phyloP scores from a whole-genome alignment of 2,329 filamentous ascomycete genomes.

The Sclerotinia spermophila region DNA sequence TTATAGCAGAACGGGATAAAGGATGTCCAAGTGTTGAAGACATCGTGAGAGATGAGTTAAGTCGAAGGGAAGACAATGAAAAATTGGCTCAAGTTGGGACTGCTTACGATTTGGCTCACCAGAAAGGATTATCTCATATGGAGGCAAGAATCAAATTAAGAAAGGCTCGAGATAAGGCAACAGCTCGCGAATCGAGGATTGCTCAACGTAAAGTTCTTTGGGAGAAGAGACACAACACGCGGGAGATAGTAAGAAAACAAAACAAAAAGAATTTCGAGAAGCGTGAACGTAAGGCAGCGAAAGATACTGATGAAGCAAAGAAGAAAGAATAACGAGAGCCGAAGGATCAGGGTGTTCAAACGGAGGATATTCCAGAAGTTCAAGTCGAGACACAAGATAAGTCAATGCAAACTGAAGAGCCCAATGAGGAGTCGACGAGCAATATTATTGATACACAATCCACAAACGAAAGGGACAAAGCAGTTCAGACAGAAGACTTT shows the following conservation, averaged over 20 bases:
- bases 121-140: slow-evolving; percentile 52
- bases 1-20: slow-evolving; percentile 49
- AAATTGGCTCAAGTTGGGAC: slow-evolving; percentile 57
- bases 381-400: slow-evolving; percentile 26
- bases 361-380: slow-evolving; percentile 25
- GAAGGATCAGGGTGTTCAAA: slow-evolving; percentile 31
- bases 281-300: slow-evolving; percentile 38
- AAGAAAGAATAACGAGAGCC: slow-evolving; percentile 39
- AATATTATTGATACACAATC: not conserved
- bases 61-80: slow-evolving; percentile 49
- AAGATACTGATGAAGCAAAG: slow-evolving; percentile 43
- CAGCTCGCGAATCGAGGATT: slow-evolving; percentile 42
- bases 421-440: not conserved
- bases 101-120: slow-evolving; percentile 58
- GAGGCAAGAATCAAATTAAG: slow-evolving; percentile 47
- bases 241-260: slow-evolving; percentile 41
- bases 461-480: slow-evolving; percentile 29
- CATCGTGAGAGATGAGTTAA: slow-evolving; percentile 51
- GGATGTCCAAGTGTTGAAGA: slow-evolving; percentile 49
- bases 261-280: slow-evolving; percentile 42
- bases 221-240: slow-evolving; percentile 45
- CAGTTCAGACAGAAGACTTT: slow-evolving; percentile 28
- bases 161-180: slow-evolving; percentile 28
- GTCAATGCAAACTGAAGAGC: slow-evolving; percentile 31
- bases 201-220: slow-evolving; percentile 47